A percentile compares a stretch with the other conserved stretches of the same genome.
Evolutionary conservation across 345 rosid species (phyloP).

Genomic region (Populus alba): DNA sequence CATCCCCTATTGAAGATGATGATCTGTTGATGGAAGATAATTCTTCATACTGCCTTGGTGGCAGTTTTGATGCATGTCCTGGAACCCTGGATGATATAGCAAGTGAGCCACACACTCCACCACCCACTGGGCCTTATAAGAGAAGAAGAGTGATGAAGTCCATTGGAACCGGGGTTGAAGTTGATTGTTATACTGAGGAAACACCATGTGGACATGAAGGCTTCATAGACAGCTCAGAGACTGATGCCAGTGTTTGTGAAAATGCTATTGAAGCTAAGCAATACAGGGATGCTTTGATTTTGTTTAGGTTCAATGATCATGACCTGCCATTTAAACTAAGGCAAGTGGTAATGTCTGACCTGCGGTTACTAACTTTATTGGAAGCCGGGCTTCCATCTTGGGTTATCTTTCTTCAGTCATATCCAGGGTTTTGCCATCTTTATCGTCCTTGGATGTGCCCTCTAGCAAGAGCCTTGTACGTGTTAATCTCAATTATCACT

Average conservation of each 20-base stretch:
- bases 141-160: slow-evolving; percentile 65
- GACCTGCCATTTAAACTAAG: slow-evolving; percentile 78
- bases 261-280: slow-evolving; percentile 47
- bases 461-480: slow-evolving; percentile 81
- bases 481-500: slow-evolving; percentile 66
- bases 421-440: slow-evolving; percentile 84
- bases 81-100: slow-evolving; percentile 25
- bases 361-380: slow-evolving; percentile 75
- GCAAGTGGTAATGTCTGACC: slow-evolving; percentile 67
- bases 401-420: slow-evolving; percentile 96
- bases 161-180: slow-evolving; percentile 44
- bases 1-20: slow-evolving; percentile 29
- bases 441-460: slow-evolving; percentile 99
- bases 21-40: slow-evolving; percentile 32
- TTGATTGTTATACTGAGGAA: slow-evolving; percentile 62
- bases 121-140: slow-evolving; percentile 67
- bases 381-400: slow-evolving; percentile 99
- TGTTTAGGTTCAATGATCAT: slow-evolving; percentile 70
- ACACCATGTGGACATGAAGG: slow-evolving; percentile 42
- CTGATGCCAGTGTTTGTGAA: slow-evolving; percentile 38
- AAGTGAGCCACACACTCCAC: slow-evolving; percentile 63
- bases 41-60: slow-evolving; percentile 35
- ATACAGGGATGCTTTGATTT: slow-evolving; percentile 68
- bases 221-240: slow-evolving; percentile 20
- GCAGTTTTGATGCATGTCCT: slow-evolving; percentile 36